Percentiles rank a stretch among this genome's conserved stretches.
Conservation (phyloP, 768 basidiomycete species). For the Russula earlei region DNA sequence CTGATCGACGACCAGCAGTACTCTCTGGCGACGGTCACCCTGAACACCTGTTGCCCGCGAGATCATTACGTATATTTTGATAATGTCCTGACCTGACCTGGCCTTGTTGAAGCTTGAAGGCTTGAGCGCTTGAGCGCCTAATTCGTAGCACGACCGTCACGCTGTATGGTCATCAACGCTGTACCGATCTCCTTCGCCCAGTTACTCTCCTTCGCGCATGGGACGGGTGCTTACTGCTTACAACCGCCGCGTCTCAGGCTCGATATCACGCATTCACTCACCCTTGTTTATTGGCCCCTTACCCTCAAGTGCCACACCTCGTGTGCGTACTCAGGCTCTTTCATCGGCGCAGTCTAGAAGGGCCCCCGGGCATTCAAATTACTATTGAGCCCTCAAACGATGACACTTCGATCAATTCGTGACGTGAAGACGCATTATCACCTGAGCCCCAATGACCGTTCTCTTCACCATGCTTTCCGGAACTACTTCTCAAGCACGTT, state of each 20-base stretch:
- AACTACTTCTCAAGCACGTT: background rate
- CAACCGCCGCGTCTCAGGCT: background rate
- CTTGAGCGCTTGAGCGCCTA: no score
- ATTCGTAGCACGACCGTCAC: no score
- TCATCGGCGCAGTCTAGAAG: background rate
- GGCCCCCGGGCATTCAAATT: background rate
- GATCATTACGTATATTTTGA: no score
- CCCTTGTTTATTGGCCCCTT: background rate
- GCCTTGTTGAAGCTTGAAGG: no score
- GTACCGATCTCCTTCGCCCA: conserved; percentile 2
- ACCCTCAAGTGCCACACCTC: background rate
- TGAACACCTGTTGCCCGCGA: no score
- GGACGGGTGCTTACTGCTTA: background rate
- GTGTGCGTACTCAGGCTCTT: background rate
- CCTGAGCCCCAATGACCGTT: background rate
- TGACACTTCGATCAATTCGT: background rate
- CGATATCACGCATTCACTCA: background rate
- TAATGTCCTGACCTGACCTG: no score
- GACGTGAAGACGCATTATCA: background rate
- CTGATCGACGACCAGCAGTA: no score
- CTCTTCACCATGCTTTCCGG: background rate
- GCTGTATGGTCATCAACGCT: no score
- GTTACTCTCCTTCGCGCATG: background rate
- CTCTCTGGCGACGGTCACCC: no score
- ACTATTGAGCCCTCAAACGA: background rate